Evolutionary conservation across 805 yeast genomes (phyloP), one percentile per base, ranked within the genome.

Genomic region (Soucietia sequanensis): DNA sequence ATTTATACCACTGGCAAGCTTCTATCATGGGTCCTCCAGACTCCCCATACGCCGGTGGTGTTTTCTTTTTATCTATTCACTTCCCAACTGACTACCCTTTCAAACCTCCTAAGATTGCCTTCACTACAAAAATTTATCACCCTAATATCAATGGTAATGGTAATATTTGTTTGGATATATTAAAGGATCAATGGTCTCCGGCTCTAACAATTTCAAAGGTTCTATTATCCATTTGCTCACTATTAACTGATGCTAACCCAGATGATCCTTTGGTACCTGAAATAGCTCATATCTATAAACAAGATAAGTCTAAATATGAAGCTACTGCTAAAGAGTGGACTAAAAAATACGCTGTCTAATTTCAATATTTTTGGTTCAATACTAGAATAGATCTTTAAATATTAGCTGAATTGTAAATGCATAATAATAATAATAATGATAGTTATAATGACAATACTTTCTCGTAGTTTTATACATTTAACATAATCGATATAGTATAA

Each of bases 1-100:
- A 91, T 65, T 72, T 91, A 58, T 93, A 84, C 71, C 98, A 91
- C 73, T 93, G 99, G 99, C 98, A 93, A 70, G 99, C 98, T 27
- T 90, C 98, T 28, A 93, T 93, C 62, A 88, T 93, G 95, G 99
- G 99, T 32, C 99, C 99, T 33, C 78, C 95, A 49, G 98, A 93
- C 68, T 86, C 96, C 31, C 93, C 82, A 44, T 77, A 77, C 38
- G 80, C 81, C 15, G 91, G 91, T 47, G 99, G 98, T 56, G 96
- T 91, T 29, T 93, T 93, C 67, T 93, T 93, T 76, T 77, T 93
- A 44, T 81, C 95, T 35, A 89, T 93, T 62, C 95, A 89, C 63
- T 93, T 93, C 84, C 99, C 99, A 61, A 90, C 98, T 39, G 98
- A 93, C 67, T 93, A 93, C 65, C 99, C 99, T 37, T 93, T 91